Percentiles rank a stretch among this genome's conserved stretches.
Evolutionary conservation across 768 basidiomycete species (phyloP).

Genomic region (Auriscalpium vulgare): DNA sequence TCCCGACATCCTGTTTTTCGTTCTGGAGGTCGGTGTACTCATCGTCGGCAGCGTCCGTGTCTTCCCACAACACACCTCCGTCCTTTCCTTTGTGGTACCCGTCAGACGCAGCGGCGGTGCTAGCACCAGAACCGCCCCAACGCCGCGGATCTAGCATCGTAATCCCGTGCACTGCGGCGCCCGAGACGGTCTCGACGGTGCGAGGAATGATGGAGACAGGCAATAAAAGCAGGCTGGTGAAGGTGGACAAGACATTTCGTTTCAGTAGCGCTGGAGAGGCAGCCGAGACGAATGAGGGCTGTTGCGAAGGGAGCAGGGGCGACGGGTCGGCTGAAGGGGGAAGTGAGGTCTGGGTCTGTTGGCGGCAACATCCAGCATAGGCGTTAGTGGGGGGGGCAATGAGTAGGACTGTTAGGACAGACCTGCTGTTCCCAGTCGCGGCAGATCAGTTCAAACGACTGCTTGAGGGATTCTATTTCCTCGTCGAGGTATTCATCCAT

Average conservation of each 20-base stretch:
- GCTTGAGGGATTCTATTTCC: conserved; percentile 78
- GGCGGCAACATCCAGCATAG: background rate
- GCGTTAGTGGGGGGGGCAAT: background rate
- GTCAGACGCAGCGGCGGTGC: conserved; percentile 5
- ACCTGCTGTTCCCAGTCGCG: conserved; percentile 77
- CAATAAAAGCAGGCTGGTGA: conserved; percentile 80
- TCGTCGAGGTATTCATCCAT: conserved; percentile 98
- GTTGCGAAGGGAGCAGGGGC: background rate
- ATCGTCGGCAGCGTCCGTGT: conserved; percentile 3
- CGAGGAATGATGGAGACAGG: conserved; percentile 96
- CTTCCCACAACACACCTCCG: conserved; percentile 12
- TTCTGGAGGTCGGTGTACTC: conserved; percentile 27
- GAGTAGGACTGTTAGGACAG: conserved; percentile 7
- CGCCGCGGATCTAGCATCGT: conserved; percentile 86
- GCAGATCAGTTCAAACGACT: conserved; percentile 65
- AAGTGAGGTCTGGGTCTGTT: background rate
- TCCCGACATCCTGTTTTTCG: conserved; percentile 6
- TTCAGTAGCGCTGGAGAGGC: conserved; percentile 80
- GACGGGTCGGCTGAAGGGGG: conserved; percentile 4
- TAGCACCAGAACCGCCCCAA: conserved; percentile 49
- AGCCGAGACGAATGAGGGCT: conserved; percentile 11
- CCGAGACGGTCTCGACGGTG: conserved; percentile 54
- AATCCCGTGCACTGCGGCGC: conserved; percentile 76
- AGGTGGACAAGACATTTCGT: conserved; percentile 85
- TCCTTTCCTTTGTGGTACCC: conserved; percentile 10